Conservation (phyloP, 768 basidiomycete genomes). For the Agrocybe praecox region DNA sequence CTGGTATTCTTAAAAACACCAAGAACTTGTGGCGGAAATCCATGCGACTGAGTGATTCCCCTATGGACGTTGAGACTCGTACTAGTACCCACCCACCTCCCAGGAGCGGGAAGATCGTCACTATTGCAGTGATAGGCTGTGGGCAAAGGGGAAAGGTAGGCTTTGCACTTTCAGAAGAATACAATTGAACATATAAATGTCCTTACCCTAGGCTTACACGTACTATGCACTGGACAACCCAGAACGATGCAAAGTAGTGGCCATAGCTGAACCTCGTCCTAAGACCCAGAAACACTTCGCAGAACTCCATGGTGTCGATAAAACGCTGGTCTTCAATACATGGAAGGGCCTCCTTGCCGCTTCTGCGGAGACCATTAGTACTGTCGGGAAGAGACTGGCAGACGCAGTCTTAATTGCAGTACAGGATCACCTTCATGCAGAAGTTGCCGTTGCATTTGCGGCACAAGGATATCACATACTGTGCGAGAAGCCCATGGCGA, state of each 20-base stretch:
- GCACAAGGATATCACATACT: slow-evolving; percentile 86
- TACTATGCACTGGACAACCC: slow-evolving; percentile 63
- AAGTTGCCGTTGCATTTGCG: slow-evolving; percentile 75
- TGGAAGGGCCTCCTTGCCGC: slow-evolving; percentile 75
- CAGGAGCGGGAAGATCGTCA: slow-evolving; percentile 45
- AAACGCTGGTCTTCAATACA: slow-evolving; percentile 67
- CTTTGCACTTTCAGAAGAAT: not conserved
- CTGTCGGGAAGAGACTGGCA: slow-evolving; percentile 70
- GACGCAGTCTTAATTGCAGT: slow-evolving; percentile 84
- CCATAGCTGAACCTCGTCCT: slow-evolving; percentile 82
- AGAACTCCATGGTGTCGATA: slow-evolving; percentile 57
- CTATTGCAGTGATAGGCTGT: slow-evolving; percentile 79
- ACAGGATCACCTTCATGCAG: slow-evolving; percentile 78
- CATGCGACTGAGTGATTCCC: slow-evolving; percentile 23
- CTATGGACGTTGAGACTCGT: slow-evolving; percentile 4
- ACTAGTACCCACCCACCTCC: slow-evolving; percentile 5
- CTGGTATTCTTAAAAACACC: slow-evolving; percentile 30
- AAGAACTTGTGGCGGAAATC: slow-evolving; percentile 39
- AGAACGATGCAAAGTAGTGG: slow-evolving; percentile 71
- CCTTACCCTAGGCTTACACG: slow-evolving; percentile 55
- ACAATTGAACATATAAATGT: not conserved
- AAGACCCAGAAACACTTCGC: slow-evolving; percentile 65
- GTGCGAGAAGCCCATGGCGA: slow-evolving; percentile 94
- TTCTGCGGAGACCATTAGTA: slow-evolving; percentile 64
- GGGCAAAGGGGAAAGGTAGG: slow-evolving; percentile 79